Evolutionary conservation across 768 basidiomycete genomes (phyloP).

Genomic region (Amanita thiersii): DNA sequence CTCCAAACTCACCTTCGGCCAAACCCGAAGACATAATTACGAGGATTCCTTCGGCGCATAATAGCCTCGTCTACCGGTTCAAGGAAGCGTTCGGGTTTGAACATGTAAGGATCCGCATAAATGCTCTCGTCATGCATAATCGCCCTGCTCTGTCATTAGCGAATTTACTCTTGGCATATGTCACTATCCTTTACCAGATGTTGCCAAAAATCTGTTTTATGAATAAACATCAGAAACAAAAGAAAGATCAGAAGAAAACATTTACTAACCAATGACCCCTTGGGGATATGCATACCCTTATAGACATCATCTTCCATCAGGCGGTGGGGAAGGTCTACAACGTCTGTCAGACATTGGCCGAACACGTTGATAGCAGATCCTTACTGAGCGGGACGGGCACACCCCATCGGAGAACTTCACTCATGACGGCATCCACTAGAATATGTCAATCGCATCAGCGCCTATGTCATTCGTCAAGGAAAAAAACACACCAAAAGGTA

Average conservation of each 20-base stretch:
- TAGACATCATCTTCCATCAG: constrained; percentile 62
- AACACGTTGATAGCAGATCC: constrained; percentile 11
- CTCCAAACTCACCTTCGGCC: constrained; percentile 26
- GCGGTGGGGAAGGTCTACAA: constrained; percentile 53
- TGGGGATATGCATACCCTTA: constrained; percentile 47
- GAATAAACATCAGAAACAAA: constrained; percentile 7
- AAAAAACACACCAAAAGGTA: constrained; percentile 43
- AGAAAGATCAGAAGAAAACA: background rate
- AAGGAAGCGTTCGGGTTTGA: constrained; percentile 48
- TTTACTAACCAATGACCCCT: constrained; percentile 45
- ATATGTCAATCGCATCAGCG: background rate
- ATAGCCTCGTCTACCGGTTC: constrained; percentile 20
- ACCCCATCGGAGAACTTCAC: constrained; percentile 49
- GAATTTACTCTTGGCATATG: background rate
- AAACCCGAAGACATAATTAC: constrained; percentile 31
- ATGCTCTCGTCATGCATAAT: constrained; percentile 40
- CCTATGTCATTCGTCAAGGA: background rate
- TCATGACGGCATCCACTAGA: constrained; percentile 43
- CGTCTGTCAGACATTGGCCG: constrained; percentile 2
- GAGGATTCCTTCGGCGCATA: constrained; percentile 20
- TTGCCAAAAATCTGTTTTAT: constrained; percentile 42
- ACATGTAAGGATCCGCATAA: constrained; percentile 41
- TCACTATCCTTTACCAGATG: constrained; percentile 36
- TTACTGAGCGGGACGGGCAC: constrained; percentile 50
- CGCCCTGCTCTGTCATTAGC: constrained; percentile 23